Evolutionary conservation across 2,329 filamentous ascomycete species (phyloP), one percentile per base, ranked within the genome.

Genomic region (Neoarthrinium moseri): DNA sequence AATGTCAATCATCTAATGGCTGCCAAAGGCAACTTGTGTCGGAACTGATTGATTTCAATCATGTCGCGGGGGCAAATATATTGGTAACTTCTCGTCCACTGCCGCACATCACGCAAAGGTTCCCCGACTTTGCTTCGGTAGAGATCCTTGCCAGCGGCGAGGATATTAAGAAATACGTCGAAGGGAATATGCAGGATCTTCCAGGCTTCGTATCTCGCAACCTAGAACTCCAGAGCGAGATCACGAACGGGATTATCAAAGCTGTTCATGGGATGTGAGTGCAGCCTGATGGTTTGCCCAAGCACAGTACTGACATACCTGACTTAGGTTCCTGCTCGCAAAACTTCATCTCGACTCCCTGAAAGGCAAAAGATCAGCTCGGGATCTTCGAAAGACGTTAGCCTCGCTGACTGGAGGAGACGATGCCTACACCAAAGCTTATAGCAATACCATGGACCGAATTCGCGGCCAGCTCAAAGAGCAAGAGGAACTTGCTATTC

Each of bases 361-460:
- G 1, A 45, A 46, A 6, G 57, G 54, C 12, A 65, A 66, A 45
- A 52, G 24, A 27, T 63, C 65, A 0, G 34, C 44, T 1, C 70
- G 67, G 35, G 57, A 53, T 1, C 51, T 78, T 5, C 49, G 51
- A 23, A 43, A 18, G 1, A 57, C 63, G 3, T 50, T 77, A 2
- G 11, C 46, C 22, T 56, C 51, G 0, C 50, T 76, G 0, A 51
- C 58, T 0, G 61, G 33, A 12, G 65, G 64, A 7, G 53, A 56
- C 4, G 41, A 55, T 11, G 61, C 58, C 3, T 67, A 71, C 13
- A 55, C 70, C 13, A 5, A 51, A 10, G 66, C 68, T 0, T 81
- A 80, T 37, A 46, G 62, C 0, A 49, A 67, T 0, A 65, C 68
- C 0, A 70, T 78, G 56, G 30, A 66, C 3, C 58, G 72, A 17